Evolutionary conservation across 352 stramenopile genomes (phyloP).

Genomic region (Phytophthora tentaculata): DNA sequence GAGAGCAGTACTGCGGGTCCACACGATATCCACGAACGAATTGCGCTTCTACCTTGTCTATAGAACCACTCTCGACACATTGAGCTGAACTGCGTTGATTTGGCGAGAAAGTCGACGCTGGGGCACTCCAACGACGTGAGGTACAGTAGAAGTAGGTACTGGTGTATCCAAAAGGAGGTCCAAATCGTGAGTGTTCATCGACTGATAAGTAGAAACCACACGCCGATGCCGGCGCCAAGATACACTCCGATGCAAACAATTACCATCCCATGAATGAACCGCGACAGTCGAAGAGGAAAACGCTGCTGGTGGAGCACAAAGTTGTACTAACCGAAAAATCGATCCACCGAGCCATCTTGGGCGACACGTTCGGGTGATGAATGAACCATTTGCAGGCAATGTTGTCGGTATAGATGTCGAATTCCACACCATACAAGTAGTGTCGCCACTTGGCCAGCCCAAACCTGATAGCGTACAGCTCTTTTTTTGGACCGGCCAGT

Average conservation of each 20-base stretch:
- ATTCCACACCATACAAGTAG: neutral
- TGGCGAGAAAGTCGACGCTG: too few species aligned
- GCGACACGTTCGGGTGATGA: neutral
- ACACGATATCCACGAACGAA: too few species aligned
- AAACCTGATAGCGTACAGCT: neutral
- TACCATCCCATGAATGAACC: neutral
- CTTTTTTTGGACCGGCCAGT: too few species aligned
- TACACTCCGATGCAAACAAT: neutral
- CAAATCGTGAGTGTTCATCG: neutral
- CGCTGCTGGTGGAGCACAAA: neutral
- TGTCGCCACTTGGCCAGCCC: neutral
- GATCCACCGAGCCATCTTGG: neutral
- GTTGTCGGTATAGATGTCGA: neutral
- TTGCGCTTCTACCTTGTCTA: too few species aligned
- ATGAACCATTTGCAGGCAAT: neutral
- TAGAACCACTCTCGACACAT: too few species aligned
- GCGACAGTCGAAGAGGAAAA: neutral
- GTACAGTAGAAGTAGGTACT: too few species aligned
- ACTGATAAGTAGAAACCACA: neutral
- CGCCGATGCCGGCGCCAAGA: neutral
- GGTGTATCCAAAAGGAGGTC: too few species aligned
- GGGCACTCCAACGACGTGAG: too few species aligned
- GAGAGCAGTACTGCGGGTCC: too few species aligned
- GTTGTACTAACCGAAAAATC: conserved; percentile 1
- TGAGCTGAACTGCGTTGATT: too few species aligned